Evolutionary conservation across 148 eudicot genomes (phyloP).

Genomic region (Fagopyrum tataricum): DNA sequence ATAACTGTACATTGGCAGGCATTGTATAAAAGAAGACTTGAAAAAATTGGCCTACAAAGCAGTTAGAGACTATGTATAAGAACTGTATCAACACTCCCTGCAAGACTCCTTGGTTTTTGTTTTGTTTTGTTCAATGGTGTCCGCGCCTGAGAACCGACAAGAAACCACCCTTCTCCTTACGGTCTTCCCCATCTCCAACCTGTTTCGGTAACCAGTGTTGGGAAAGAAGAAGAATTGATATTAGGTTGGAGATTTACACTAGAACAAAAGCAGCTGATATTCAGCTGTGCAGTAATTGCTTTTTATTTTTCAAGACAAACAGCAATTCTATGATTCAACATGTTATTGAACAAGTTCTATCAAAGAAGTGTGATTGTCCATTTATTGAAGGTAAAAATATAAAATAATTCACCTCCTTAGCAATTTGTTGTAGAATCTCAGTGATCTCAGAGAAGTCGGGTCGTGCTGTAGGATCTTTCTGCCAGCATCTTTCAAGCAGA

Average conservation of each 20-base stretch:
- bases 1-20: constrained; percentile 12
- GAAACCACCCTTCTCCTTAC: constrained; percentile 80
- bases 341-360: too few species aligned
- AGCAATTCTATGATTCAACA: not conserved
- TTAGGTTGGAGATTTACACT: not conserved
- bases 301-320: not conserved
- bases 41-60: constrained; percentile 6
- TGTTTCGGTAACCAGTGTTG: constrained; percentile 19
- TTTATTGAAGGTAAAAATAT: too few species aligned
- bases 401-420: constrained; percentile 54
- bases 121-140: constrained; percentile 33
- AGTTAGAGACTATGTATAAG: constrained; percentile 10
- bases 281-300: not conserved
- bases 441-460: constrained; percentile 82
- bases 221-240: not conserved
- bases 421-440: constrained; percentile 52
- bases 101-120: not conserved
- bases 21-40: constrained; percentile 7
- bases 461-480: constrained; percentile 73
- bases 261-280: not conserved
- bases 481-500: constrained; percentile 98
- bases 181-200: constrained; percentile 81
- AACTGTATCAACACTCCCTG: constrained; percentile 10
- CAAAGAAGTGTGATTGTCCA: too few species aligned
- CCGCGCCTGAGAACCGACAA: constrained; percentile 73